Evolutionary conservation across 2,329 filamentous ascomycete species (phyloP).

Genomic region (Chaetomium sp.): DNA sequence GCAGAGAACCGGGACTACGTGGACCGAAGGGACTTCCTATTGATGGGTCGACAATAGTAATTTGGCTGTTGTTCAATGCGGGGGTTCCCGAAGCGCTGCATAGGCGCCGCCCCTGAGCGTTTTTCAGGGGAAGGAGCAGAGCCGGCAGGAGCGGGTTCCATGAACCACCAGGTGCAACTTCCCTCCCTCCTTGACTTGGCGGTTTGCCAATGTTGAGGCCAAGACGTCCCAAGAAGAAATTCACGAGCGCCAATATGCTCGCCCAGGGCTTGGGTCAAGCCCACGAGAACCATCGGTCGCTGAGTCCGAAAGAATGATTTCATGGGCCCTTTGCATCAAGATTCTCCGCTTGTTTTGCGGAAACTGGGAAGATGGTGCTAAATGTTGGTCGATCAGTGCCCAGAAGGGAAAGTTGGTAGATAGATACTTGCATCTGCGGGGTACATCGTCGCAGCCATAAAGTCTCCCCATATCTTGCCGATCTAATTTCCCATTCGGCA

Average conservation of each 20-base stretch:
- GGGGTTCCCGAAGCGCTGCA: not conserved
- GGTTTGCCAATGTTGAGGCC: not conserved
- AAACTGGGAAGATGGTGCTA: not conserved
- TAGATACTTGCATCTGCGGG: not conserved
- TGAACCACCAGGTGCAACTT: not conserved
- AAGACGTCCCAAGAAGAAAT: not conserved
- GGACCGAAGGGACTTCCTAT: not conserved
- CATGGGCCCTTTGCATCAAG: not conserved
- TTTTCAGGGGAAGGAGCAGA: constrained; percentile 5
- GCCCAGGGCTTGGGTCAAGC: constrained; percentile 1
- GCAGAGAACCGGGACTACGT: no score
- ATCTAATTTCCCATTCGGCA: constrained; percentile 20
- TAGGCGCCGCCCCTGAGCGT: constrained; percentile 9
- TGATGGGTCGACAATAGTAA: not conserved
- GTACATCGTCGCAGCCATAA: not conserved
- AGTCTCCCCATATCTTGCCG: constrained; percentile 6
- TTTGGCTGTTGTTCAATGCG: not conserved
- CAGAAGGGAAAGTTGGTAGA: constrained; percentile 4
- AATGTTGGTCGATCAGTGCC: constrained; percentile 1
- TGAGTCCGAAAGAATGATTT: not conserved
- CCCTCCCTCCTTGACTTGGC: not conserved
- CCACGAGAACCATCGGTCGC: not conserved
- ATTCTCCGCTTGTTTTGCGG: not conserved
- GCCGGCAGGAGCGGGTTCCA: not conserved
- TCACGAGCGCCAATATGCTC: not conserved